Conservation (phyloP, 441 rosid species). For the Populus hybrid region DNA sequence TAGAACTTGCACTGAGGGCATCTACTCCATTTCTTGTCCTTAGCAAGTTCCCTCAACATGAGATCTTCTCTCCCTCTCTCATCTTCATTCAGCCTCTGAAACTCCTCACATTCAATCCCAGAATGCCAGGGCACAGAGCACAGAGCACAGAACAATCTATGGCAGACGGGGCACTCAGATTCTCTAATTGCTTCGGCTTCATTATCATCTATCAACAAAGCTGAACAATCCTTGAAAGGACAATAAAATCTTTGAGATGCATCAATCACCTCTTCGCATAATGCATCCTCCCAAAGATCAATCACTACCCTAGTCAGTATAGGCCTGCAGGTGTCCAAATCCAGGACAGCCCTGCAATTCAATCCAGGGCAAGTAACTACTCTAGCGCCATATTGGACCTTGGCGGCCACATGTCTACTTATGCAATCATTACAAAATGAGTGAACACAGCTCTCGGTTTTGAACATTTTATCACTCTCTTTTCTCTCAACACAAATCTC, state of each 20-base stretch:
- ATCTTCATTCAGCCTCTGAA: conserved; percentile 28
- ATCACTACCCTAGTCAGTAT: conserved; percentile 28
- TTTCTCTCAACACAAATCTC: conserved; percentile 43
- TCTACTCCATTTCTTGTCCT: conserved; percentile 33
- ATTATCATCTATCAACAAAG: conserved; percentile 26
- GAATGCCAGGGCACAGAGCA: conserved; percentile 46
- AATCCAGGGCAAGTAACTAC: conserved; percentile 35
- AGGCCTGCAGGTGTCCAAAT: conserved; percentile 25
- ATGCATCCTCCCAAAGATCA: conserved; percentile 36
- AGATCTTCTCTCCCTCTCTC: conserved; percentile 41
- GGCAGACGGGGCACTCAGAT: conserved; percentile 43
- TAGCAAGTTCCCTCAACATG: conserved; percentile 38
- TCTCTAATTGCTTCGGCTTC: conserved; percentile 20
- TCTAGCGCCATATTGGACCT: conserved; percentile 13
- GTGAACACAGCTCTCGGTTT: conserved; percentile 28
- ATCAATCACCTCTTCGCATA: conserved; percentile 24
- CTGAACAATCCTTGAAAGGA: conserved; percentile 46
- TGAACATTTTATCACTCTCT: conserved; percentile 31
- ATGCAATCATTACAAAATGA: conserved; percentile 41
- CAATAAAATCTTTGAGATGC: conserved; percentile 31
- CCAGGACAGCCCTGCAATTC: conserved; percentile 32
- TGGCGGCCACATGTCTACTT: conserved; percentile 26
- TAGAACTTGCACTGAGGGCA: conserved; percentile 43
- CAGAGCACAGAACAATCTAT: conserved; percentile 41
- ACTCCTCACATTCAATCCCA: conserved; percentile 33